phyloP scores from a whole-genome alignment of 345 rosid species.

The Physaria fendleri region DNA sequence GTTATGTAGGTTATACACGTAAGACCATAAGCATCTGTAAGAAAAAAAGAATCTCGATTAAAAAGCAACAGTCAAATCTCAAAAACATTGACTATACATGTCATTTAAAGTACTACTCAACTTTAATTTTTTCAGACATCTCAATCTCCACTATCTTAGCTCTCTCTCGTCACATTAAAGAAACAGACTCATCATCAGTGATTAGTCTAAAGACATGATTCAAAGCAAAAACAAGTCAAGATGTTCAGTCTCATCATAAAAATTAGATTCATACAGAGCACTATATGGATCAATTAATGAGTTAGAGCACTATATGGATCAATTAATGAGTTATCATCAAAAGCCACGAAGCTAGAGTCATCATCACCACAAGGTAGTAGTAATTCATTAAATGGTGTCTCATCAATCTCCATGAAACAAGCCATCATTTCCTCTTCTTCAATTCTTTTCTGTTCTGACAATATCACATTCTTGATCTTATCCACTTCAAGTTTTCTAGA shows the following conservation, averaged over 20 bases:
- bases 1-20: background rate
- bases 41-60: background rate
- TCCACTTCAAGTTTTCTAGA: constrained; percentile 9
- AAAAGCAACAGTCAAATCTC: background rate
- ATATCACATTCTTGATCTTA: constrained; percentile 13
- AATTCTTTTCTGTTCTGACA: background rate
- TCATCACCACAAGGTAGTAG: background rate
- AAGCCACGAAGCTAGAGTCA: constrained; percentile 2
- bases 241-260: constrained; percentile 10
- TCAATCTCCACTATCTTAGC: background rate
- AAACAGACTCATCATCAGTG: background rate
- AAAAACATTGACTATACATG: constrained; percentile 18
- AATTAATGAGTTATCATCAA: background rate
- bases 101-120: constrained; percentile 8
- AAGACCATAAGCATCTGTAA: background rate
- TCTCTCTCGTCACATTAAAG: constrained; percentile 1
- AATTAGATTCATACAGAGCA: background rate
- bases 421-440: constrained; percentile 1
- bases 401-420: constrained; percentile 21
- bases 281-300: background rate
- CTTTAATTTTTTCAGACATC: background rate
- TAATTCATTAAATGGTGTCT: background rate
- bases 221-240: constrained; percentile 6
- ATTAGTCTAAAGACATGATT: background rate
- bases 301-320: background rate